Evolutionary conservation across 116 monocot genomes (phyloP).

Genomic region (Trichopus zeylanicus): DNA sequence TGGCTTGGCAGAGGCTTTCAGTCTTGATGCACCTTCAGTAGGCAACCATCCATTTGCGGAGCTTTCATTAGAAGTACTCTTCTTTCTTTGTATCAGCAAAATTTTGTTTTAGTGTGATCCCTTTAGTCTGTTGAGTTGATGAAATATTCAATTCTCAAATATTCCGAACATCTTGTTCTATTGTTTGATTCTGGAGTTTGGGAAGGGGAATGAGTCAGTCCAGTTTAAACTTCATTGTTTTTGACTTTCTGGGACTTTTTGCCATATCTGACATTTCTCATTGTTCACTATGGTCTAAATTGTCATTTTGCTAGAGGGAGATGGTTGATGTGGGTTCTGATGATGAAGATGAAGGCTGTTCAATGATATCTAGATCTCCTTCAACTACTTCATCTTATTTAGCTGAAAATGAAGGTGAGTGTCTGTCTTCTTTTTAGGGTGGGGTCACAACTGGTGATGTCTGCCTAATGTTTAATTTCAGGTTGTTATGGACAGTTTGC

Average conservation of each 20-base stretch:
- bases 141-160: too few relatives aligned
- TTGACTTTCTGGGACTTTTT: background rate
- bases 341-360: constrained; percentile 33
- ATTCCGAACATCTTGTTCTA: too few relatives aligned
- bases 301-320: constrained; percentile 25
- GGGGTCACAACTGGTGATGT: constrained; percentile 2
- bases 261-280: background rate
- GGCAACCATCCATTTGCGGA: too few relatives aligned
- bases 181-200: too few relatives aligned
- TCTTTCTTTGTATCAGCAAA: too few relatives aligned
- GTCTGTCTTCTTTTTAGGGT: constrained; percentile 2
- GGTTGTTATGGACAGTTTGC: constrained; percentile 12
- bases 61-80: too few relatives aligned
- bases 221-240: too few relatives aligned
- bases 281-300: constrained; percentile 2
- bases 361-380: constrained; percentile 13
- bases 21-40: constrained; percentile 2
- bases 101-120: too few relatives aligned
- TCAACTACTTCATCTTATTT: constrained; percentile 30
- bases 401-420: constrained; percentile 23
- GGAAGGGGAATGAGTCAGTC: too few relatives aligned
- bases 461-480: constrained; percentile 16
- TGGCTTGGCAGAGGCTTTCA: constrained; percentile 7
- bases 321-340: constrained; percentile 33
- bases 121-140: too few relatives aligned